Evolutionary conservation across 352 stramenopile species (phyloP).

Genomic region (Discostella stelligera): DNA sequence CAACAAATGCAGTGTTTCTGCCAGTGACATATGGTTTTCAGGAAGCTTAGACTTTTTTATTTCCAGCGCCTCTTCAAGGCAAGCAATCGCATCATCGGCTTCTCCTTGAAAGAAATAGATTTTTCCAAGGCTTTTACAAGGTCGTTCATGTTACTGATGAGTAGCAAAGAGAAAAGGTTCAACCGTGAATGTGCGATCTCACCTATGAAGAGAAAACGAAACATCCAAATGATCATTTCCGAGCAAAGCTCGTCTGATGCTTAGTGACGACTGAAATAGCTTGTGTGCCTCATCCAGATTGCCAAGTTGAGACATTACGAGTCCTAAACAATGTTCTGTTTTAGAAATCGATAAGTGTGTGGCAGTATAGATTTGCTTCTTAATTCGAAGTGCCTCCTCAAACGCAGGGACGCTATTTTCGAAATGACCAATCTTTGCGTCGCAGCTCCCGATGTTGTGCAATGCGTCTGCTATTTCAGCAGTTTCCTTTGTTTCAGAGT

Average conservation of each 20-base stretch:
- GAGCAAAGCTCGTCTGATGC: slow-evolving; percentile 29
- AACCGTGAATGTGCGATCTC: background rate
- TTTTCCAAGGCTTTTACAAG: slow-evolving; percentile 39
- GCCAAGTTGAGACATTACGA: slow-evolving; percentile 42
- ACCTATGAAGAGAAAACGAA: slow-evolving; percentile 56
- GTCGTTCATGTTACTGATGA: background rate
- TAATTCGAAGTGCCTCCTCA: slow-evolving; percentile 38
- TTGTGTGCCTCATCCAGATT: slow-evolving; percentile 40
- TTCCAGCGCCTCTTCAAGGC: slow-evolving; percentile 41
- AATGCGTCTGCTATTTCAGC: slow-evolving; percentile 41
- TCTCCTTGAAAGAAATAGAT: slow-evolving; percentile 52
- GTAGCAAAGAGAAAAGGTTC: background rate
- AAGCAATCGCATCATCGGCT: slow-evolving; percentile 40
- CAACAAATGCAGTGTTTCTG: slow-evolving; percentile 51
- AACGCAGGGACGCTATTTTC: slow-evolving; percentile 39
- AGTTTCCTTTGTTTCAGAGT: slow-evolving; percentile 20
- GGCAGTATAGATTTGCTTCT: slow-evolving; percentile 19
- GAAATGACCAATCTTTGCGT: slow-evolving; percentile 42
- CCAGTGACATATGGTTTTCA: slow-evolving; percentile 39
- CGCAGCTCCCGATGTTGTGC: slow-evolving; percentile 58
- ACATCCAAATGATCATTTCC: slow-evolving; percentile 55
- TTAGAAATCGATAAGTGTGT: slow-evolving; percentile 45
- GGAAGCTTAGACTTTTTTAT: slow-evolving; percentile 44
- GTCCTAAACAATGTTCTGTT: slow-evolving; percentile 51
- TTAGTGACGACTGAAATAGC: slow-evolving; percentile 40